A percentile compares a stretch with the other conserved stretches of the same genome.
Evolutionary conservation across 495 filamentous ascomycete species (phyloP).

Genomic region (Penicillium simplicissimum): DNA sequence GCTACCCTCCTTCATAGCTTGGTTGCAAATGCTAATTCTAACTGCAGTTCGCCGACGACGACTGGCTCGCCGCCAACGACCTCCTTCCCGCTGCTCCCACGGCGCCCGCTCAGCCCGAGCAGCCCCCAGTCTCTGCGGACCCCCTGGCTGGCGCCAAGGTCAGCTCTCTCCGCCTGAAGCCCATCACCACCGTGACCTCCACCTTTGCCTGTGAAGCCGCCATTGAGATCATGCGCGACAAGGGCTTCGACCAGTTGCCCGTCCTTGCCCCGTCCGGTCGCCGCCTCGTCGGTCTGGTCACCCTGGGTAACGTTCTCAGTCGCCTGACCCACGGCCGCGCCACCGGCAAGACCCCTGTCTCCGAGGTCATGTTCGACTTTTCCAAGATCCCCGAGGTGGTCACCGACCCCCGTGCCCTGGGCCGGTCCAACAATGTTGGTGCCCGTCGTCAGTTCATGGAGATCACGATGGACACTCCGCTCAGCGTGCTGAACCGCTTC

Average conservation of each 20-base stretch:
- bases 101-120: conserved; percentile 40
- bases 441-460: conserved; percentile 76
- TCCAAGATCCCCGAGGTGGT: conserved; percentile 78
- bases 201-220: conserved; percentile 73
- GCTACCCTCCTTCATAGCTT: neutral
- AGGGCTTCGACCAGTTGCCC: conserved; percentile 93
- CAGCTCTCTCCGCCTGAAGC: conserved; percentile 80
- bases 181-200: conserved; percentile 78
- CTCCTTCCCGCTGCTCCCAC: conserved; percentile 66
- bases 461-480: conserved; percentile 86
- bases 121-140: conserved; percentile 43
- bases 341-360: conserved; percentile 66
- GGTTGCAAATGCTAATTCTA: conserved; percentile 3
- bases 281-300: conserved; percentile 85
- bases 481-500: conserved; percentile 82
- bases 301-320: conserved; percentile 89
- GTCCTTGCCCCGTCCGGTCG: conserved; percentile 69
- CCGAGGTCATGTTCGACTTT: conserved; percentile 97
- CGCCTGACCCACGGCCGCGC: conserved; percentile 83
- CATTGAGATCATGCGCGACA: conserved; percentile 95
- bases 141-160: conserved; percentile 74
- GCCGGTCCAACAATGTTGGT: conserved; percentile 19
- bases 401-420: conserved; percentile 74
- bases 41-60: conserved; percentile 86
- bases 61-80: conserved; percentile 95